Percentiles rank a stretch among this genome's conserved stretches.
These are phyloP conservation scores for Stephanodiscus triporus DNA, from an alignment of 108 stramenopile species.

Conservation along the genomic window DNA sequence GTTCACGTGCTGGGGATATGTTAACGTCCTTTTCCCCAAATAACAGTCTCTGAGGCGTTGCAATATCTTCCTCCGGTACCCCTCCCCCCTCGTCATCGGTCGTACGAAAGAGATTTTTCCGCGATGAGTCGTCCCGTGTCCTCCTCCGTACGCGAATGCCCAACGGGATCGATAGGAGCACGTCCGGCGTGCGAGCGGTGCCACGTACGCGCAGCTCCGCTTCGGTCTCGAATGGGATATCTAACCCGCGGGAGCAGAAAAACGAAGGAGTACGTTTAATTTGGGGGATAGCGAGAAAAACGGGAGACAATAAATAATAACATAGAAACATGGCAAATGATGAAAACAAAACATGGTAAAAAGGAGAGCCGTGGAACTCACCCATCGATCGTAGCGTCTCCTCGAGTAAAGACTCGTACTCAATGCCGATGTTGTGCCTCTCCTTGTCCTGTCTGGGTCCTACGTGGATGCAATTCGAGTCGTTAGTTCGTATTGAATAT, in stretches of 20 bases:
- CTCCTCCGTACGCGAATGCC: slow-evolving; percentile 44
- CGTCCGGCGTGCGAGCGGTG: slow-evolving; percentile 78
- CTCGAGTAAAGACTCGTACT: slow-evolving; percentile 78
- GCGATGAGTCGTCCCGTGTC: slow-evolving; percentile 3
- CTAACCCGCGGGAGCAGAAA: slow-evolving; percentile 22
- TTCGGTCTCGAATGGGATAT: slow-evolving; percentile 85
- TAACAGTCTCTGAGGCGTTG: background rate
- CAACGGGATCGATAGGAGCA: slow-evolving; percentile 63
- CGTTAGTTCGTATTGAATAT: background rate
- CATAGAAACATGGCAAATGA: no score
- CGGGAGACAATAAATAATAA: no score
- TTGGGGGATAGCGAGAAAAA: no score
- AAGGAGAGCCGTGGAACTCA: slow-evolving; percentile 27
- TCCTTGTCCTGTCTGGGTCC: slow-evolving; percentile 64
- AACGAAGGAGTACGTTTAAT: background rate
- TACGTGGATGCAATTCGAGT: background rate
- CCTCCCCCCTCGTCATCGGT: slow-evolving; percentile 19
- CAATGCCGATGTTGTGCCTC: slow-evolving; percentile 70
- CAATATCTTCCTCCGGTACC: background rate
- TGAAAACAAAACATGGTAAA: background rate
- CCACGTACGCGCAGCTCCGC: slow-evolving; percentile 70
- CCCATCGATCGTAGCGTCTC: slow-evolving; percentile 56
- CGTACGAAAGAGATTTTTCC: slow-evolving; percentile 1
- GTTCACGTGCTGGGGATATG: background rate
- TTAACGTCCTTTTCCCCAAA: background rate